Conservation (phyloP, 2,329 filamentous ascomycete species). For the Fusarium concolor region DNA sequence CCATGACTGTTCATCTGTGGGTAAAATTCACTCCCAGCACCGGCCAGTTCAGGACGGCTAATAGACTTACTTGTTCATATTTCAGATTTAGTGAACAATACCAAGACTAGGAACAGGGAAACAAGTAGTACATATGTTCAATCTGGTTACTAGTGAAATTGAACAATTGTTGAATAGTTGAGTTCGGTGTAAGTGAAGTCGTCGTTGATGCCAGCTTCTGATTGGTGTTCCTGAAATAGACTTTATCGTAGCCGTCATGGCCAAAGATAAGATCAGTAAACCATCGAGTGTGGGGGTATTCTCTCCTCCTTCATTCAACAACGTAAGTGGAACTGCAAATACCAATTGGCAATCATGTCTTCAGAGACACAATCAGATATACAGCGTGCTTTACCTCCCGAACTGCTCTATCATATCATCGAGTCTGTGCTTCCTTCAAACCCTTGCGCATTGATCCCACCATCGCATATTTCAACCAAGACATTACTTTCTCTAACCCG, state of each 20-base stretch:
- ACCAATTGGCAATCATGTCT: slow-evolving; percentile 19
- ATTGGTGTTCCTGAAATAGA: slow-evolving; percentile 6
- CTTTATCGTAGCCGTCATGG: slow-evolving; percentile 18
- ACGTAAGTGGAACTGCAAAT: slow-evolving; percentile 2
- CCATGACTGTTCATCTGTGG: not conserved
- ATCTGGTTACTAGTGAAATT: not conserved
- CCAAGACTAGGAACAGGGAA: not conserved
- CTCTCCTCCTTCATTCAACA: not conserved
- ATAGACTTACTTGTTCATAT: not conserved
- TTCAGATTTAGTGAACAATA: not conserved
- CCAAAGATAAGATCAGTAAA: slow-evolving; percentile 21
- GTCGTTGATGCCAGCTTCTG: slow-evolving; percentile 13
- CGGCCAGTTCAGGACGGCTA: not conserved
- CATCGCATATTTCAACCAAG: slow-evolving; percentile 55
- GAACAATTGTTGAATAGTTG: not conserved
- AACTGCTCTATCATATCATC: slow-evolving; percentile 53
- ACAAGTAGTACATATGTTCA: not conserved
- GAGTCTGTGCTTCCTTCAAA: slow-evolving; percentile 52
- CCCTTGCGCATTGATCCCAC: slow-evolving; percentile 49
- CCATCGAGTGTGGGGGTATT: not conserved
- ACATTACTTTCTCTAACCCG: slow-evolving; percentile 58
- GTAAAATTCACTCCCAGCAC: not conserved
- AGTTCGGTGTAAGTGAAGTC: slow-evolving; percentile 8
- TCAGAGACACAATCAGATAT: slow-evolving; percentile 5
- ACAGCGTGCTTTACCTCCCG: slow-evolving; percentile 47